Evolutionary conservation across 2,329 filamentous ascomycete genomes (phyloP).

Genomic region (Stagonosporopsis rhizophila): DNA sequence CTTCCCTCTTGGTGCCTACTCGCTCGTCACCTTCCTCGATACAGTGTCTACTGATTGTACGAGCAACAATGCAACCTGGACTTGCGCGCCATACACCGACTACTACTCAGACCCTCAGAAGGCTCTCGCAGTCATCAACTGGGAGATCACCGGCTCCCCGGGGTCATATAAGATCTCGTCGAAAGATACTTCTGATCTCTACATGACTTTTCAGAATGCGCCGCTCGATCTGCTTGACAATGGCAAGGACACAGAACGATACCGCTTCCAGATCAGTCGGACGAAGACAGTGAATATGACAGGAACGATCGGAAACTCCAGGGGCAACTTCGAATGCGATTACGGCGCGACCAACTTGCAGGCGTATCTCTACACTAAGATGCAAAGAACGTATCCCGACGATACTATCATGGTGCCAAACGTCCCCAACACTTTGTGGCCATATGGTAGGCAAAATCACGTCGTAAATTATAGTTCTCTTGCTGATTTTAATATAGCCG

Average conservation of each 20-base stretch:
- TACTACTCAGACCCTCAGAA: constrained; percentile 54
- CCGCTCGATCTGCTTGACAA: constrained; percentile 59
- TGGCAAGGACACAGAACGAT: constrained; percentile 60
- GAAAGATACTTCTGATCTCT: constrained; percentile 60
- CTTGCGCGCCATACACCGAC: constrained; percentile 65
- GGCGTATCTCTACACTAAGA: constrained; percentile 67
- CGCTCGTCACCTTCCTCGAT: constrained; percentile 65
- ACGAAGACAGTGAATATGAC: constrained; percentile 62
- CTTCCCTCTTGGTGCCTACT: constrained; percentile 70
- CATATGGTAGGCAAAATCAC: constrained; percentile 38
- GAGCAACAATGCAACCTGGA: constrained; percentile 65
- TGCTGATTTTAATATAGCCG: constrained; percentile 46
- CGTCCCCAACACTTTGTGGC: constrained; percentile 42
- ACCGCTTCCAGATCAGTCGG: constrained; percentile 63
- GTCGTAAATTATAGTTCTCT: not conserved
- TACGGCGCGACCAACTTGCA: constrained; percentile 64
- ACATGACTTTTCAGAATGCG: constrained; percentile 62
- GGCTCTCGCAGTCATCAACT: constrained; percentile 64
- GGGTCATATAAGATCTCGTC: constrained; percentile 62
- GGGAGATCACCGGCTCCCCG: constrained; percentile 61
- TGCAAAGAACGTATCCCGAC: constrained; percentile 50
- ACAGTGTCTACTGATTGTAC: constrained; percentile 64
- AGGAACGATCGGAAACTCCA: constrained; percentile 52
- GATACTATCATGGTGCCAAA: constrained; percentile 35
- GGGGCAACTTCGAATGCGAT: constrained; percentile 61